These are phyloP conservation scores for Biscogniauxia mediterranea DNA, from an alignment of 2,329 filamentous ascomycete species.

Conservation along the genomic window DNA sequence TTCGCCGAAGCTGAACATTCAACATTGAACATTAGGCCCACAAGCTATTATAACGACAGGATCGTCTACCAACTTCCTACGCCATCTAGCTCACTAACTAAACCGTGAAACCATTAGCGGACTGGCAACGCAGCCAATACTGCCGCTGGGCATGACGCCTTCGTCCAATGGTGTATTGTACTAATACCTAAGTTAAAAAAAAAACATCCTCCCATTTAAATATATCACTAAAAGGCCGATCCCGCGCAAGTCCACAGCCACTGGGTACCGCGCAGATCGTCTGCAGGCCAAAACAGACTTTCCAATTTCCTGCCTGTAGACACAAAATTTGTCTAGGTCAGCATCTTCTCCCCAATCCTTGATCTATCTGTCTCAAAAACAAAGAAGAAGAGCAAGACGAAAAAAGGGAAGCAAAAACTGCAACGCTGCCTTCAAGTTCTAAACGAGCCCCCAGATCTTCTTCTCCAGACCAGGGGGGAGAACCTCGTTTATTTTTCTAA, in stretches of 20 bases:
- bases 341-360: neutral
- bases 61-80: neutral
- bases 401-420: too few species aligned
- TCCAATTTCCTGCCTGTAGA: neutral
- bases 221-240: neutral
- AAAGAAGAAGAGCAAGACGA: too few species aligned
- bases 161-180: neutral
- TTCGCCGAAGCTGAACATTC: too few species aligned
- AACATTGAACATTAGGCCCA: too few species aligned
- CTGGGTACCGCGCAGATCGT: neutral
- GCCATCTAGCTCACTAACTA: neutral
- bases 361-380: too few species aligned
- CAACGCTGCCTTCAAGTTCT: too few species aligned
- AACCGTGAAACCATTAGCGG: neutral
- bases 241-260: neutral
- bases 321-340: neutral
- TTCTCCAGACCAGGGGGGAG: neutral
- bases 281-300: neutral
- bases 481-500: slow-evolving; percentile 13
- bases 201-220: neutral
- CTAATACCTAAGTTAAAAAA: neutral
- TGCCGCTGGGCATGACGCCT: too few species aligned
- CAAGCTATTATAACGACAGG: neutral
- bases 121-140: neutral
- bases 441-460: neutral